phyloP scores from a whole-genome alignment of 2,329 filamentous ascomycete species.

The Alternaria conjuncta region DNA sequence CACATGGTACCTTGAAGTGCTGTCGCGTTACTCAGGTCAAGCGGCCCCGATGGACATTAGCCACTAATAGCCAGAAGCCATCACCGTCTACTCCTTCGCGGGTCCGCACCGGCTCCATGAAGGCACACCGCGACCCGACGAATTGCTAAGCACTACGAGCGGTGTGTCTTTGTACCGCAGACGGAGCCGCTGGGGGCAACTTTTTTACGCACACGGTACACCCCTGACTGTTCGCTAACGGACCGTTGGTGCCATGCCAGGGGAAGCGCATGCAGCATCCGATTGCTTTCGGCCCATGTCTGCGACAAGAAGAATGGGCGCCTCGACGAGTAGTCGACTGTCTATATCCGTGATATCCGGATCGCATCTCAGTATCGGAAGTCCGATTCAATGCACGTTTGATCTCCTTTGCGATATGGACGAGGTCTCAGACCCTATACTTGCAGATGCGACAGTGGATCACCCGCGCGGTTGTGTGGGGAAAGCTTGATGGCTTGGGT shows the following conservation, averaged over 20 bases:
- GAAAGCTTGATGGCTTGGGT: conserved; percentile 37
- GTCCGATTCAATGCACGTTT: background rate
- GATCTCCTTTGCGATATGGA: background rate
- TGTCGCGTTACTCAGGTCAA: background rate
- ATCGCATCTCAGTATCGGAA: background rate
- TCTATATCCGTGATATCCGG: background rate
- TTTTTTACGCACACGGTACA: conserved; percentile 5
- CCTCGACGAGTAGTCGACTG: background rate
- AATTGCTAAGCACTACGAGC: conserved; percentile 4
- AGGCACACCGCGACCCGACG: conserved; percentile 6
- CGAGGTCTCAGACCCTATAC: background rate
- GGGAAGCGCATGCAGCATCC: conserved; percentile 4
- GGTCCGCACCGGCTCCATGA: conserved; percentile 12
- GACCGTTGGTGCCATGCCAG: conserved; percentile 11
- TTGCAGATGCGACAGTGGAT: conserved; percentile 14
- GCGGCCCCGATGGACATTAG: background rate
- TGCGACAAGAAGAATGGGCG: conserved; percentile 7
- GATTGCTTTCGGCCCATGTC: conserved; percentile 2
- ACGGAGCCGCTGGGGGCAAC: conserved; percentile 4
- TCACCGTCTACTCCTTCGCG: conserved; percentile 8
- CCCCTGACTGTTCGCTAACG: conserved; percentile 10
- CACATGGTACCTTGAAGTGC: conserved; percentile 4
- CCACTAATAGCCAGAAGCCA: conserved; percentile 1
- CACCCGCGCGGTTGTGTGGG: conserved; percentile 28
- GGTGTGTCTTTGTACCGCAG: conserved; percentile 10